Evolutionary conservation across 208 protist species (phyloP).

Genomic region (Acanthamoeba healyi): DNA sequence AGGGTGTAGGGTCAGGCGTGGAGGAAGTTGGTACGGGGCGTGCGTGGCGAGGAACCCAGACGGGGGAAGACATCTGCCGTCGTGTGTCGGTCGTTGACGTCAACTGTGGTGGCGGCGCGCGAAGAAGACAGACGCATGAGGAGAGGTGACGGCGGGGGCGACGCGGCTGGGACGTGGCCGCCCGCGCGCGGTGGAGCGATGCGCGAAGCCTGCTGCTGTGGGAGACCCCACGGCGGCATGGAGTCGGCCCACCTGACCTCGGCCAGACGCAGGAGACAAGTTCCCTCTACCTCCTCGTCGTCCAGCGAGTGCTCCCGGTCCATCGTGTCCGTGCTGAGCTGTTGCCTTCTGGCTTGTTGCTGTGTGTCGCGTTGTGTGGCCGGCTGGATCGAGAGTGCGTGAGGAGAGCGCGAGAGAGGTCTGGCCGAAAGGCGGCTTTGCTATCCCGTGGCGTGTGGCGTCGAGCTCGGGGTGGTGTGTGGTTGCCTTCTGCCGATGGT

Average conservation of each 20-base stretch:
- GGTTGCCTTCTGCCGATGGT: not conserved
- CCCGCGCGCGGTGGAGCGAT: not conserved
- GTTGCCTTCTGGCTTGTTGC: not conserved
- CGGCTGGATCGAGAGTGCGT: not conserved
- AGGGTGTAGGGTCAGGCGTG: not conserved
- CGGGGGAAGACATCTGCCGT: not conserved
- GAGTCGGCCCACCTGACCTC: constrained; percentile 1
- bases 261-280: not conserved
- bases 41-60: not conserved
- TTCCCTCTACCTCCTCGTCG: not conserved
- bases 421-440: too few species aligned
- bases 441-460: too few species aligned
- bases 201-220: not conserved
- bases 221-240: not conserved
- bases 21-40: not conserved
- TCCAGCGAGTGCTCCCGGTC: not conserved
- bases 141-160: not conserved
- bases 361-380: too few species aligned
- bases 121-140: not conserved
- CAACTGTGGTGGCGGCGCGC: too few species aligned
- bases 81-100: not conserved
- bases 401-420: too few species aligned
- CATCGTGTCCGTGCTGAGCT: not conserved
- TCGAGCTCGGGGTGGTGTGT: too few species aligned
- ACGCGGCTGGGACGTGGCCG: not conserved